Percentiles rank a stretch among this genome's conserved stretches.
phyloP scores from a whole-genome alignment of 2,329 filamentous ascomycete genomes.

The Alternaria ethzedia region DNA sequence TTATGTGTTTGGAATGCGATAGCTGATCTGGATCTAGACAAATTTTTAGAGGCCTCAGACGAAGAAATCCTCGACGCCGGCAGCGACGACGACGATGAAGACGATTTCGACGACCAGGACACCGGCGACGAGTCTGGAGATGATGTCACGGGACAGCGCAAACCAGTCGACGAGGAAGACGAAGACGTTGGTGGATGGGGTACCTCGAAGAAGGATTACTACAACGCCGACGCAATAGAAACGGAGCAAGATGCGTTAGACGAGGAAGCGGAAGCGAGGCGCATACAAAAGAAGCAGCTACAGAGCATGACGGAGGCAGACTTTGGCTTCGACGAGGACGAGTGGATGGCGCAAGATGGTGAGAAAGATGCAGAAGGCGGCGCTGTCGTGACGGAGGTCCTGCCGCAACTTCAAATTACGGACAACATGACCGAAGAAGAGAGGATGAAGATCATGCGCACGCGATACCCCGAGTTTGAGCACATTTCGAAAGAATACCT shows the following conservation, averaged over 20 bases:
- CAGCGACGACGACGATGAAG: conserved; percentile 49
- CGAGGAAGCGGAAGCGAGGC: conserved; percentile 88
- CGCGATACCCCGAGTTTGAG: conserved; percentile 91
- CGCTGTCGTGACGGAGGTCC: conserved; percentile 80
- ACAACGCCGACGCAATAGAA: conserved; percentile 80
- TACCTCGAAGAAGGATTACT: conserved; percentile 86
- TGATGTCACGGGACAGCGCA: conserved; percentile 36
- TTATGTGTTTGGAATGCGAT: not conserved
- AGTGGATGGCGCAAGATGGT: conserved; percentile 71
- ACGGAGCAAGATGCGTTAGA: conserved; percentile 79
- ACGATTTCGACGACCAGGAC: conserved; percentile 47
- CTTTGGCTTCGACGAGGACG: conserved; percentile 89
- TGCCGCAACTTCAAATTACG: conserved; percentile 82
- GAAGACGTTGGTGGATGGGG: conserved; percentile 80
- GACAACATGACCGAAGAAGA: conserved; percentile 79
- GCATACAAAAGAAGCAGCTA: conserved; percentile 89
- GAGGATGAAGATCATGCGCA: conserved; percentile 74
- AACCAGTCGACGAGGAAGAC: conserved; percentile 59
- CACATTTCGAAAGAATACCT: conserved; percentile 81
- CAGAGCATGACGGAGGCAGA: conserved; percentile 89
- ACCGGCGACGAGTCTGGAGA: conserved; percentile 45
- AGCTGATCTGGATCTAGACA: conserved; percentile 52
- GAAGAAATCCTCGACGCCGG: conserved; percentile 67
- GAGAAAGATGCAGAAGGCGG: conserved; percentile 53
- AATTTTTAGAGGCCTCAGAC: conserved; percentile 64